Evolutionary conservation across 768 basidiomycete genomes (phyloP).

Genomic region (Lanmaoa rubissima): DNA sequence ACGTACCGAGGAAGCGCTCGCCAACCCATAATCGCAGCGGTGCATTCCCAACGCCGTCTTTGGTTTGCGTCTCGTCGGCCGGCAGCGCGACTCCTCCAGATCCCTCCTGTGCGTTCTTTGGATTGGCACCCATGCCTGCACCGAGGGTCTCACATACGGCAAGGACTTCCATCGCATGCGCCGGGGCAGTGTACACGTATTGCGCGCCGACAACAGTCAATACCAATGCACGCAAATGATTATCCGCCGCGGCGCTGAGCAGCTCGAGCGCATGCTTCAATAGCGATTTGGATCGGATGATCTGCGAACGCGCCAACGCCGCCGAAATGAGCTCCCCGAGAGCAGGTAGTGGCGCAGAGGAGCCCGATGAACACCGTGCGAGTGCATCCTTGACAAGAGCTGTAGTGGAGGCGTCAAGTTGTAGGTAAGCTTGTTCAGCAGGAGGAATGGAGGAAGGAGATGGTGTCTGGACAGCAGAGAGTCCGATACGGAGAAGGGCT

Average conservation of each 20-base stretch:
- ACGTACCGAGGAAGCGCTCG: conserved; percentile 60
- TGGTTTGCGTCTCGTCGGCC: conserved; percentile 7
- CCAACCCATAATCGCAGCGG: conserved; percentile 71
- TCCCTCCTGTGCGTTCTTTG: conserved; percentile 20
- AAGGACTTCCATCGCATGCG: conserved; percentile 68
- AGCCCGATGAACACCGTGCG: conserved; percentile 21
- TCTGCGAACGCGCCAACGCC: conserved; percentile 22
- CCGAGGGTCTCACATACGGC: conserved; percentile 68
- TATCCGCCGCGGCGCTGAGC: conserved; percentile 60
- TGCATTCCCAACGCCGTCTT: conserved; percentile 54
- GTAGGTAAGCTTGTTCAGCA: conserved; percentile 3
- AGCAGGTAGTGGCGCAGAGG: conserved; percentile 20
- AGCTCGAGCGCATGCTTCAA: conserved; percentile 60
- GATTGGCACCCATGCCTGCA: conserved; percentile 57
- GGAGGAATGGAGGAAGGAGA: background rate
- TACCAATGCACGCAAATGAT: conserved; percentile 68
- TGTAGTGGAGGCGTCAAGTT: conserved; percentile 16
- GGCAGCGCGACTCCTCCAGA: background rate
- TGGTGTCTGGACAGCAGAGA: conserved; percentile 18
- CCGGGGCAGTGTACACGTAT: conserved; percentile 66
- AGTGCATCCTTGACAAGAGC: conserved; percentile 28
- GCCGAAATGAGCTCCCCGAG: conserved; percentile 19
- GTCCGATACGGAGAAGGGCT: conserved; percentile 49
- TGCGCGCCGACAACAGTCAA: conserved; percentile 67
- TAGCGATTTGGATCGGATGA: conserved; percentile 36